Evolutionary conservation across 2,329 filamentous ascomycete species (phyloP), one percentile per base, ranked within the genome.

Genomic region (Camptophora hylomeconis): DNA sequence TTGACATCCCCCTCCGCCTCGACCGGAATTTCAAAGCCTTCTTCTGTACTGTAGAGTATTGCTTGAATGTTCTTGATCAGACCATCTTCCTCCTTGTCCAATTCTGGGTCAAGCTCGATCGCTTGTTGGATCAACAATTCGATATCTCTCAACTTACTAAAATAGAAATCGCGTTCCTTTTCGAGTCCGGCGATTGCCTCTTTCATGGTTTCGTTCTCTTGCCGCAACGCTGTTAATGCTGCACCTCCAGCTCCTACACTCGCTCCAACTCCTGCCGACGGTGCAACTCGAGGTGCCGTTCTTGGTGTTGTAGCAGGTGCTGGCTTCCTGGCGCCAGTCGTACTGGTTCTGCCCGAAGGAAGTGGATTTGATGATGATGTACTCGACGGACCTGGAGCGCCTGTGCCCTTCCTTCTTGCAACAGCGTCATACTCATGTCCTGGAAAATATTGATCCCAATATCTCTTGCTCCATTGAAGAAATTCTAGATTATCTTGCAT

Each of bases 401-500:
- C 69, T 30, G 72, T 73, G 17, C 75, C 86, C 60, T 92, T 93
- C 54, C 89, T 72, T 50, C 89, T 74, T 31, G 68, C 66, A 15
- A 92, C 69, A 7, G 89, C 83, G 53, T 98, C 89, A 63, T 98
- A 98, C 41, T 95, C 89, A 48, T 89, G 84, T 35, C 89, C 89
- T 5, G 89, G 89, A 60, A 82, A 98, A 67, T 94, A 84, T 53
- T 94, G 82, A 51, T 98, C 89, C 89, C 89, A 98, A 65, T 84
- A 94, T 45, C 71, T 69, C 71, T 98, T 98, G 35, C 77, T 77
- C 80, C 84, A 98, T 62, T 98, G 89, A 37, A 98, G 67, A 56
- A 98, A 98, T 53, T 95, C 89, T 47, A 98, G 80, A 64, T 98
- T 98, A 59, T 98, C 89, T 69, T 98, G 89, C 87, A 98, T 98